Conservation (phyloP, 2,329 filamentous ascomycete species). For the Pestalotiopsis sp. region DNA sequence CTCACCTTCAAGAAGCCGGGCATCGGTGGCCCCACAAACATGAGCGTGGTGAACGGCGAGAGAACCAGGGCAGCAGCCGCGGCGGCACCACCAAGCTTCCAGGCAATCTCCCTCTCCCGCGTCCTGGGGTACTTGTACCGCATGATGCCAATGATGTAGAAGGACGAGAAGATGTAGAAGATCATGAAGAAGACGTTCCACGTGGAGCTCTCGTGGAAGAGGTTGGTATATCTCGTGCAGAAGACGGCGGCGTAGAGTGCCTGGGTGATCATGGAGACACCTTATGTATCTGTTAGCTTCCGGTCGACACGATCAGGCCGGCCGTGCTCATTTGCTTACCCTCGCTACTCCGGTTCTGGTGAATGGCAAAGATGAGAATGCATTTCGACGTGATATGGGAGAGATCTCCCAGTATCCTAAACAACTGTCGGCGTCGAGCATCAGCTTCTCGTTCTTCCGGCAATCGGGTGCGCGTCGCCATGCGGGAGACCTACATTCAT, state of each 20-base stretch:
- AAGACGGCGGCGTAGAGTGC: constrained; percentile 87
- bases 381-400: constrained; percentile 86
- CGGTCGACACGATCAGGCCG: not conserved
- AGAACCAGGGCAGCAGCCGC: constrained; percentile 66
- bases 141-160: constrained; percentile 89
- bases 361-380: constrained; percentile 89
- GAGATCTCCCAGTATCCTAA: constrained; percentile 82
- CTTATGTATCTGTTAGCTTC: constrained; percentile 39
- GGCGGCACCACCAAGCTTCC: constrained; percentile 80
- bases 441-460: constrained; percentile 1
- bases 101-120: constrained; percentile 88
- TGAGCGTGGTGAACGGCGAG: constrained; percentile 73
- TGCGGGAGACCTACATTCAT: not conserved
- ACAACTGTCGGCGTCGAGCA: constrained; percentile 42
- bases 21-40: constrained; percentile 55
- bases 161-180: constrained; percentile 81
- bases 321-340: constrained; percentile 46
- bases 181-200: constrained; percentile 88
- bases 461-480: too few species aligned
- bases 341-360: constrained; percentile 85
- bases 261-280: constrained; percentile 90
- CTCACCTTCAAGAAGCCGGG: constrained; percentile 57
- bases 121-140: constrained; percentile 83
- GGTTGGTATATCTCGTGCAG: constrained; percentile 81
- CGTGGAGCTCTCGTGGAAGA: constrained; percentile 60